phyloP scores from a whole-genome alignment of 2,329 filamentous ascomycete species.

The Cytospora leucostoma region DNA sequence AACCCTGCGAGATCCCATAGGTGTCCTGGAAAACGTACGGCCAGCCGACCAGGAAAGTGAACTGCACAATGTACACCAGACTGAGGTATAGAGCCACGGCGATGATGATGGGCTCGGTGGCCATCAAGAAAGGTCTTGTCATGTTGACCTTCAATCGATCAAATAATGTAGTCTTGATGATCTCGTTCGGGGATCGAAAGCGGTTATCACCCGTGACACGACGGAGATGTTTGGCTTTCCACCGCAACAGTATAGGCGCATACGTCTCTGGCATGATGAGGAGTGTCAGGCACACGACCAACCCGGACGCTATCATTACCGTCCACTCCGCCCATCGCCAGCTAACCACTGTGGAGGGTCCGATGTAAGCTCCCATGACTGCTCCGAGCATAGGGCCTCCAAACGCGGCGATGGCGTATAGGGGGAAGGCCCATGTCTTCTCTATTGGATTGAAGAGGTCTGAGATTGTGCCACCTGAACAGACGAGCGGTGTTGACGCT shows the following conservation, averaged over 20 bases:
- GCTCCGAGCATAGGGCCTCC: slow-evolving; percentile 45
- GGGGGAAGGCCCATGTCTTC: slow-evolving; percentile 40
- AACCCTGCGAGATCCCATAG: slow-evolving; percentile 45
- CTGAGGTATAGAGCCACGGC: slow-evolving; percentile 53
- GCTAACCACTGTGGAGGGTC: slow-evolving; percentile 51
- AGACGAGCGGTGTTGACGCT: slow-evolving; percentile 47
- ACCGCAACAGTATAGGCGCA: slow-evolving; percentile 54
- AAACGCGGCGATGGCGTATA: slow-evolving; percentile 51
- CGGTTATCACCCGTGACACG: slow-evolving; percentile 62
- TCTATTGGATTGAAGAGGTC: slow-evolving; percentile 42
- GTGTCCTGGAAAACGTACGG: slow-evolving; percentile 48
- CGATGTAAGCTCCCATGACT: slow-evolving; percentile 63
- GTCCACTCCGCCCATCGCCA: slow-evolving; percentile 70
- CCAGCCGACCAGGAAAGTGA: slow-evolving; percentile 55
- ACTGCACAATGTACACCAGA: slow-evolving; percentile 55
- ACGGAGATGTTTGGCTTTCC: slow-evolving; percentile 61
- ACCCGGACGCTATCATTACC: slow-evolving; percentile 62
- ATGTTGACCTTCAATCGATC: slow-evolving; percentile 51
- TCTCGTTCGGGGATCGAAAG: slow-evolving; percentile 66
- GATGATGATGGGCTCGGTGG: slow-evolving; percentile 42
- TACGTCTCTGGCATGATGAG: slow-evolving; percentile 69
- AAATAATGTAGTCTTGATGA: slow-evolving; percentile 51
- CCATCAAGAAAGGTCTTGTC: slow-evolving; percentile 44
- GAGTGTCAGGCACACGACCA: slow-evolving; percentile 57
- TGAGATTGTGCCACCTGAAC: slow-evolving; percentile 45